Conservation (phyloP, 192 early-diverging fungal species). For the Backusella morwellensis region DNA sequence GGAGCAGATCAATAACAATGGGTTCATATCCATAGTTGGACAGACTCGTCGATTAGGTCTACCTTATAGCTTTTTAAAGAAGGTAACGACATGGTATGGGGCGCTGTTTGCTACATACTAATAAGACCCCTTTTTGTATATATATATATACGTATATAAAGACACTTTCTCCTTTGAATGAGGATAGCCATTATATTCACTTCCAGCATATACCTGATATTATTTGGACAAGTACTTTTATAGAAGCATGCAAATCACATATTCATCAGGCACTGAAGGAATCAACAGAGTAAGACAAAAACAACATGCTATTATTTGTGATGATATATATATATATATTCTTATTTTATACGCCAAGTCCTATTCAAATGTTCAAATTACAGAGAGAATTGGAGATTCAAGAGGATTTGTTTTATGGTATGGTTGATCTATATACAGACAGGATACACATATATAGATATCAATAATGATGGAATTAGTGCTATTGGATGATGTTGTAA, state of each 20-base stretch:
- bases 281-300: background rate
- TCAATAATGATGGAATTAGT: background rate
- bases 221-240: background rate
- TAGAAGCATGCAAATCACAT: background rate
- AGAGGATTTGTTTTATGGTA: constrained; percentile 4
- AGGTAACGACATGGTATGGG: background rate
- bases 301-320: background rate
- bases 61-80: background rate
- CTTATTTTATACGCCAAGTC: background rate
- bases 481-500: constrained; percentile 1
- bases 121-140: background rate
- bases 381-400: background rate
- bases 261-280: background rate
- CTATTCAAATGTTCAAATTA: background rate
- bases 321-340: background rate
- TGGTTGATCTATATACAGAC: background rate
- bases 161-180: background rate
- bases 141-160: background rate
- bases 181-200: background rate
- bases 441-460: background rate
- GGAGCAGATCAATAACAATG: background rate
- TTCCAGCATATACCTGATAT: background rate
- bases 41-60: background rate
- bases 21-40: background rate
- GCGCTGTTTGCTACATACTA: background rate